Evolutionary conservation across 192 early-diverging fungal genomes (phyloP).

Genomic region (Mycoemilia scoparia): DNA sequence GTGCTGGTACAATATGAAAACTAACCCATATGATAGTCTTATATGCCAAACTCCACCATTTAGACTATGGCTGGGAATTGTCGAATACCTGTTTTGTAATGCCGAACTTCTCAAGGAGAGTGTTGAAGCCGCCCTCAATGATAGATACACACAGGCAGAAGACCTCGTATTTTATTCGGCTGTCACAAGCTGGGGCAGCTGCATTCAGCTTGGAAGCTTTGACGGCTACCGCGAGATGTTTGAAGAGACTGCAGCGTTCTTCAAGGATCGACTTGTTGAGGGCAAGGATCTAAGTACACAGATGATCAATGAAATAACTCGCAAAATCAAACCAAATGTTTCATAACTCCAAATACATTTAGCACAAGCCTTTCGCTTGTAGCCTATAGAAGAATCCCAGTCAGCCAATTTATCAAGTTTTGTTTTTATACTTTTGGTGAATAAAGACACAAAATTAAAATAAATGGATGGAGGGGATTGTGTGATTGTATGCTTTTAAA

Average conservation of each 20-base stretch:
- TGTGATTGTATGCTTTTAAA: no score
- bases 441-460: no score
- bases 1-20: conserved; percentile 69
- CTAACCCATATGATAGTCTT: conserved; percentile 85
- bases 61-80: conserved; percentile 82
- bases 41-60: conserved; percentile 94
- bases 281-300: conserved; percentile 35
- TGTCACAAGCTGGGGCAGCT: conserved; percentile 83
- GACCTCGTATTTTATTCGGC: conserved; percentile 83
- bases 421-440: no score
- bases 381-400: no score
- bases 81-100: conserved; percentile 80
- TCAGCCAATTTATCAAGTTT: no score
- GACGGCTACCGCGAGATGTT: conserved; percentile 74
- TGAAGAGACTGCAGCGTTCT: conserved; percentile 67
- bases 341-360: no score
- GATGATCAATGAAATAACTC: conserved; percentile 29
- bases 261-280: conserved; percentile 39
- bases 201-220: conserved; percentile 61
- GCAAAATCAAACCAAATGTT: no score
- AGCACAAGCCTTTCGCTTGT: no score
- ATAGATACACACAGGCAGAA: conserved; percentile 53
- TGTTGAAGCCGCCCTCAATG: conserved; percentile 61
- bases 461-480: no score
- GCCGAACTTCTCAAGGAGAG: conserved; percentile 67